phyloP scores from a whole-genome alignment of 768 basidiomycete species.

The Ramaria rubella region DNA sequence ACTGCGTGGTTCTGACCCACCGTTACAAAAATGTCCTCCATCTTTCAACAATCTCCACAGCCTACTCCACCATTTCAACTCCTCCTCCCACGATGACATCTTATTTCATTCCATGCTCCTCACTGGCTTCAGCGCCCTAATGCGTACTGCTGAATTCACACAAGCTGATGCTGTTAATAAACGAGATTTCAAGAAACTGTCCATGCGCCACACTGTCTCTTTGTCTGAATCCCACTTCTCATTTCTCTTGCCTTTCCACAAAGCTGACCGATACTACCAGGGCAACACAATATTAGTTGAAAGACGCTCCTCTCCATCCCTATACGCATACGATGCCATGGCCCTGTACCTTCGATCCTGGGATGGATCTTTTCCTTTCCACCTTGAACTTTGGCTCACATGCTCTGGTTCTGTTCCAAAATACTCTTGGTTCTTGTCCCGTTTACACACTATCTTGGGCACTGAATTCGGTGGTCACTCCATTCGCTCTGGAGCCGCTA shows the following conservation, averaged over 20 bases:
- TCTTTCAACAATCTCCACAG: neutral
- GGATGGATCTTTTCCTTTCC: no score
- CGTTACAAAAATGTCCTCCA: no score
- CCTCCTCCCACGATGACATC: slow-evolving; percentile 7
- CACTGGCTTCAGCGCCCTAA: slow-evolving; percentile 6
- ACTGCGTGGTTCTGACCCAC: neutral
- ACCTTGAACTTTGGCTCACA: slow-evolving; percentile 2
- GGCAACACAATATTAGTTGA: neutral
- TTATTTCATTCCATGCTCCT: slow-evolving; percentile 10
- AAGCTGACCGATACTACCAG: slow-evolving; percentile 3
- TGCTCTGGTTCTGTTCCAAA: neutral
- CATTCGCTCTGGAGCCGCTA: neutral
- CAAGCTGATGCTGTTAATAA: slow-evolving; percentile 12
- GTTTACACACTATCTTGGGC: neutral
- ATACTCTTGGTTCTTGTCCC: no score
- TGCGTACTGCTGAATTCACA: slow-evolving; percentile 13
- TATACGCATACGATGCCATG: neutral
- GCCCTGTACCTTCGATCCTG: no score
- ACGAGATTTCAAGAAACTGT: neutral
- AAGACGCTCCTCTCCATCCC: neutral
- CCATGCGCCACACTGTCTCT: no score
- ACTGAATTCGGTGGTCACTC: slow-evolving; percentile 2
- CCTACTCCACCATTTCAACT: neutral
- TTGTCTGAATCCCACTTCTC: neutral
- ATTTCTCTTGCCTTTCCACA: slow-evolving; percentile 1